Evolutionary conservation across 140 eudicot genomes (phyloP).

Genomic region (Flaveria floridana): DNA sequence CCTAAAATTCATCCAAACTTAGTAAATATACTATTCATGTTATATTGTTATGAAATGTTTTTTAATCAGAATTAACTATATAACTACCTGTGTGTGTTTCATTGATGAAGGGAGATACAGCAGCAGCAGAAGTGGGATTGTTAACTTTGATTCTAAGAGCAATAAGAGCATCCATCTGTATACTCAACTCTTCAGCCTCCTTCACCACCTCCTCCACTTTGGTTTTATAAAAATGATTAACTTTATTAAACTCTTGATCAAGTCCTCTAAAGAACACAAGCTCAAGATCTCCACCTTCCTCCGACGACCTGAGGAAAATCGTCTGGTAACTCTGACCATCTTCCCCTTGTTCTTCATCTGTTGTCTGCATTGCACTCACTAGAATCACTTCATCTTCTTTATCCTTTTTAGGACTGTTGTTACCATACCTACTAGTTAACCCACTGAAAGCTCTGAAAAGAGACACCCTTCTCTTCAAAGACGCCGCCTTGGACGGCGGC

Average conservation of each 20-base stretch:
- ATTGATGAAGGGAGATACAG: constrained; percentile 9
- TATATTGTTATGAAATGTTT: not conserved
- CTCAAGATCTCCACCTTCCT: constrained; percentile 68
- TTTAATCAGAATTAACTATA: not conserved
- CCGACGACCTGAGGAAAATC: constrained; percentile 52
- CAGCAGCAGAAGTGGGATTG: constrained; percentile 26
- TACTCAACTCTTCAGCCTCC: constrained; percentile 51
- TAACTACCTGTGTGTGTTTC: constrained; percentile 33
- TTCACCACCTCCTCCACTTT: constrained; percentile 53
- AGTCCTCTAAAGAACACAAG: constrained; percentile 49
- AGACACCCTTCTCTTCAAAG: constrained; percentile 39
- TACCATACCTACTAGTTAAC: constrained; percentile 36
- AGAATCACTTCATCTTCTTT: constrained; percentile 59
- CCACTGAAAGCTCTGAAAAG: constrained; percentile 76
- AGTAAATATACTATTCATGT: not conserved
- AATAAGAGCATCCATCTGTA: constrained; percentile 71
- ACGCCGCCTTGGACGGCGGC: constrained; percentile 17
- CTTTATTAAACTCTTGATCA: constrained; percentile 69
- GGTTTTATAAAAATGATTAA: constrained; percentile 43
- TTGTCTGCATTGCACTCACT: constrained; percentile 42
- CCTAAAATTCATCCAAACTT: not conserved
- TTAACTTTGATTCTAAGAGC: constrained; percentile 60
- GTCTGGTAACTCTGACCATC: constrained; percentile 42
- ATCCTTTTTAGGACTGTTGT: constrained; percentile 27
- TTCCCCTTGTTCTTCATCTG: constrained; percentile 34